Base-by-base conservation (phyloP, 1,284 basidiomycete genomes). In the Microbotryum violaceum region DNA sequence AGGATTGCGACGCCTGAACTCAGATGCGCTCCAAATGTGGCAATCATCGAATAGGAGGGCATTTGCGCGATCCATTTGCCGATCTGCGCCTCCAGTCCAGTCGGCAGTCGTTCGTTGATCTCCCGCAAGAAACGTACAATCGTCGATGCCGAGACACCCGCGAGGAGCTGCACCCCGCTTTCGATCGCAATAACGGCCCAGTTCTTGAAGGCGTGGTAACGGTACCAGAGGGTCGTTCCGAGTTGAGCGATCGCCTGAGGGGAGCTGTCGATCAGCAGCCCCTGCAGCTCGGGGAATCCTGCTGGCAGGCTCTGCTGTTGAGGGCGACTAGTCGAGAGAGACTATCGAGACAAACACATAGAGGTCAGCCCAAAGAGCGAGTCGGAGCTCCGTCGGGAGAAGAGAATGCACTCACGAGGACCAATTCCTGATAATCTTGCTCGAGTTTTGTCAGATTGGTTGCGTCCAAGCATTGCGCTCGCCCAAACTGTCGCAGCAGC, bases 181-280 rank as follows among this genome's bases (percentile, higher is more conserved):
- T 89, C 86, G 86, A 88, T 88, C 10, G 86, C 85, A 66, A 83
- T 84, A 80, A 82, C 85, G 2, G 81, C 85, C 87, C 87, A 89
- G 65, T 86, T 81, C 12, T 76, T 71, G 0, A 85, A 82, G 4
- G 81, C 81, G 46, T 84, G 81, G 70, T 88, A 89, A 71, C 87
- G 86, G 74, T 86, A 85, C 86, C 86, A 88, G 27, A 90, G 51
- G 0, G 60, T 58, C 75, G 60, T 80, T 78, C 71, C 65, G 47
- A 74, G 54, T 31, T 70, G 58, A 57, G 63, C 6, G 48, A 67
- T 44, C 6, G 63, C 63, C 2, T 23, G 21, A 9, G 58, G 54
- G 0, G 65, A 60, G 20, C 48, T 25, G 58, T 67, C 65, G 63
- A 51, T n/a, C n/a, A 51, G 42, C 44, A 69, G 61, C 2, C 58